phyloP scores from a whole-genome alignment of 805 yeast species.

The Spencermartinsiella europaea region DNA sequence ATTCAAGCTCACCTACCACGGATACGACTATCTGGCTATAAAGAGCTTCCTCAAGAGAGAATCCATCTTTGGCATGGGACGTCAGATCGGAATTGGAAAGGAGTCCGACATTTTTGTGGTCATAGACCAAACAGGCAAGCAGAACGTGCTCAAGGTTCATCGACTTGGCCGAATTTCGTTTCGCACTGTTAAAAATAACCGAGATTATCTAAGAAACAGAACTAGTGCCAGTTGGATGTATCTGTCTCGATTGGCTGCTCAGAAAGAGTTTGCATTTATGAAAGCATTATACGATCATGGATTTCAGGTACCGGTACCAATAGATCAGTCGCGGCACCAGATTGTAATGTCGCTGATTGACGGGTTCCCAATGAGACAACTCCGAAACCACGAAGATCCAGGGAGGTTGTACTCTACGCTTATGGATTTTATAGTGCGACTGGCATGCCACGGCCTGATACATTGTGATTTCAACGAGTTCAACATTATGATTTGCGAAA shows the following conservation, averaged over 20 bases:
- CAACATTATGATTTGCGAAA: slow-evolving; percentile 77
- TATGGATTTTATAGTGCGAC: slow-evolving; percentile 78
- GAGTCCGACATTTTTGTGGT: slow-evolving; percentile 93
- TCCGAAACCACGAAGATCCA: slow-evolving; percentile 64
- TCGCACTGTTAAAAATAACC: slow-evolving; percentile 83
- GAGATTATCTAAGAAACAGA: slow-evolving; percentile 77
- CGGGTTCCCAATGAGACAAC: slow-evolving; percentile 86
- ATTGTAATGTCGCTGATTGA: slow-evolving; percentile 86
- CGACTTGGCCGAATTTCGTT: slow-evolving; percentile 93
- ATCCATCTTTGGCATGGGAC: slow-evolving; percentile 71
- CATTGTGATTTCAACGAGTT: slow-evolving; percentile 98
- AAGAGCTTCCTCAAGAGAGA: slow-evolving; percentile 74
- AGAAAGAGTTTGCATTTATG: slow-evolving; percentile 89
- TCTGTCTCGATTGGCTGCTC: slow-evolving; percentile 82
- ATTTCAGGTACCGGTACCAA: slow-evolving; percentile 83
- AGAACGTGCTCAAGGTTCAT: slow-evolving; percentile 80
- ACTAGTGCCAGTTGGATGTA: slow-evolving; percentile 90
- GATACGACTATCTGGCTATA: slow-evolving; percentile 88
- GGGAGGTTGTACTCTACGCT: slow-evolving; percentile 72
- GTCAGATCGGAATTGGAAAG: slow-evolving; percentile 92
- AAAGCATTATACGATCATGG: slow-evolving; percentile 64
- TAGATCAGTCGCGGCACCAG: slow-evolving; percentile 85
- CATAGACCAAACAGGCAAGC: slow-evolving; percentile 58
- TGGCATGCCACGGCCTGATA: slow-evolving; percentile 84
- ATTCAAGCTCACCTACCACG: slow-evolving; percentile 78